phyloP scores from a whole-genome alignment of 148 eudicot species.

The Limonium bicolor region DNA sequence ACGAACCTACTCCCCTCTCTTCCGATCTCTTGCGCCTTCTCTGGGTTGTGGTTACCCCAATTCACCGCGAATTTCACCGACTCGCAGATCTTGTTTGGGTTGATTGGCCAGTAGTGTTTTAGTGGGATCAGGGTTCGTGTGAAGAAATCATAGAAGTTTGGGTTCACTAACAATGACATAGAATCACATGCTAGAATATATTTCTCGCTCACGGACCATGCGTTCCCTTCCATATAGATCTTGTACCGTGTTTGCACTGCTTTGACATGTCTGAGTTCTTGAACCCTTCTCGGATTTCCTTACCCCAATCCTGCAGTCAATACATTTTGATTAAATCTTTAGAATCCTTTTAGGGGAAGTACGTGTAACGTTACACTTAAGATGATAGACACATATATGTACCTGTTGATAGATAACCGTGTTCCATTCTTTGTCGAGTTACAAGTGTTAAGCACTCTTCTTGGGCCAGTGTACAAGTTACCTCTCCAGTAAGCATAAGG shows the following conservation, averaged over 20 bases:
- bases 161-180: constrained; percentile 27
- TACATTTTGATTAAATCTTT: neutral
- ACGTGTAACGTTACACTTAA: neutral
- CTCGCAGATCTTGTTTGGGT: constrained; percentile 7
- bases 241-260: constrained; percentile 44
- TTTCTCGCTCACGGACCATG: constrained; percentile 68
- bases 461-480: constrained; percentile 11
- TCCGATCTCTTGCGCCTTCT: constrained; percentile 26
- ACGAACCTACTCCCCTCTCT: constrained; percentile 18
- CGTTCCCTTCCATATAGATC: constrained; percentile 48
- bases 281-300: constrained; percentile 16
- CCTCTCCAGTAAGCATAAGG: constrained; percentile 37
- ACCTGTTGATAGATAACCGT: constrained; percentile 22
- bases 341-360: neutral
- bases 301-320: constrained; percentile 26
- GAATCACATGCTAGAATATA: constrained; percentile 57
- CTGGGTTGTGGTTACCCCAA: constrained; percentile 20
- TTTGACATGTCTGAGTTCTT: constrained; percentile 26
- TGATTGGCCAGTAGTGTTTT: constrained; percentile 44
- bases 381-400: neutral
- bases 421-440: constrained; percentile 24
- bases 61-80: constrained; percentile 24
- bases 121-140: constrained; percentile 47
- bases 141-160: constrained; percentile 44
- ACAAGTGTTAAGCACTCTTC: constrained; percentile 19